Evolutionary conservation across 2,329 filamentous ascomycete genomes (phyloP).

Genomic region (Neophaeococcomyces aloes): DNA sequence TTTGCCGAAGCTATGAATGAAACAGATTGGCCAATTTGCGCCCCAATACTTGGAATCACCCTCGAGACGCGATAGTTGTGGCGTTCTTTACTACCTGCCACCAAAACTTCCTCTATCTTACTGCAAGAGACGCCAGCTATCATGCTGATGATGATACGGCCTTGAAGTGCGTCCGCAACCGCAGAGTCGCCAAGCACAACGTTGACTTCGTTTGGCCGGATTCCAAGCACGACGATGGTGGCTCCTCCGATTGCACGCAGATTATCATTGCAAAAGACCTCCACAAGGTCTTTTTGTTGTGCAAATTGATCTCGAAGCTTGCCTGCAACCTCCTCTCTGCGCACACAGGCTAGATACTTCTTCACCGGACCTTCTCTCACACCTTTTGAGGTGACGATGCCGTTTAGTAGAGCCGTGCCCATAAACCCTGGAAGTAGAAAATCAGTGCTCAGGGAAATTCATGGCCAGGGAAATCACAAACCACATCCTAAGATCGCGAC

Average conservation of each 20-base stretch:
- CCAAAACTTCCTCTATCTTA: slow-evolving; percentile 23
- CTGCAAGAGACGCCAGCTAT: slow-evolving; percentile 39
- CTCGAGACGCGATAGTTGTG: slow-evolving; percentile 26
- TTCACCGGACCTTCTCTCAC: neutral
- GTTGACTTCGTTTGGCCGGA: slow-evolving; percentile 37
- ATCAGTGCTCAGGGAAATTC: no score
- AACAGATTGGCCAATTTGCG: slow-evolving; percentile 32
- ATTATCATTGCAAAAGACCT: slow-evolving; percentile 1
- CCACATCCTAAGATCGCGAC: neutral
- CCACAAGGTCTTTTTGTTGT: neutral
- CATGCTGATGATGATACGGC: slow-evolving; percentile 43
- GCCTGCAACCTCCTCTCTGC: slow-evolving; percentile 30
- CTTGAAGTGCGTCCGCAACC: slow-evolving; percentile 30
- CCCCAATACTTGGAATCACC: slow-evolving; percentile 36
- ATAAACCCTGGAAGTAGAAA: no score
- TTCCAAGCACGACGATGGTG: slow-evolving; percentile 37
- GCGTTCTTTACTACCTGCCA: slow-evolving; percentile 16
- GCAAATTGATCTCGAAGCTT: no score
- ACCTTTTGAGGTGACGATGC: neutral
- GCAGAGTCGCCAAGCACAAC: slow-evolving; percentile 29
- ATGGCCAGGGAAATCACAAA: no score
- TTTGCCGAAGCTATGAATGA: slow-evolving; percentile 46
- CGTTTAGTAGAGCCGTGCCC: neutral
- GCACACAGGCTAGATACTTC: slow-evolving; percentile 30
- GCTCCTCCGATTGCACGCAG: slow-evolving; percentile 15